A percentile compares a stretch with the other conserved stretches of the same genome.
Conservation (phyloP, 1,139 yeast species). For the Magnusiomyces magnusii region DNA sequence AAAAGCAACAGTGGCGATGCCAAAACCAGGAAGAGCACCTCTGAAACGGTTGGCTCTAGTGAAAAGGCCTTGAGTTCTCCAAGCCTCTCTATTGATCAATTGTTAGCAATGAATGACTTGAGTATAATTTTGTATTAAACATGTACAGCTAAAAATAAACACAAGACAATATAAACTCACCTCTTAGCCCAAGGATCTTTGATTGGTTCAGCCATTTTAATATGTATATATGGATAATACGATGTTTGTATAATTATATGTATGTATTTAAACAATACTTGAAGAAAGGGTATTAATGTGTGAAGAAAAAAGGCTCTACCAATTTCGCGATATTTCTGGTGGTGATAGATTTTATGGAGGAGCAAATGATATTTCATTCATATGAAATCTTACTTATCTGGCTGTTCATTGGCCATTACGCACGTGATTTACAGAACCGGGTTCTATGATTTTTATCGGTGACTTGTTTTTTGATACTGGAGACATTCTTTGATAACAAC, state of each 20-base stretch:
- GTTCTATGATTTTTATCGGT: too few species aligned
- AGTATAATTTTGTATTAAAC: background rate
- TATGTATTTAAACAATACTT: too few species aligned
- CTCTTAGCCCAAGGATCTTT: conserved; percentile 45
- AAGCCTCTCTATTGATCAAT: conserved; percentile 59
- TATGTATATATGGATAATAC: conserved; percentile 5
- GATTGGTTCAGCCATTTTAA: conserved; percentile 25
- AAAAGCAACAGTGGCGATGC: conserved; percentile 74
- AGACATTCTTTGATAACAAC: too few species aligned
- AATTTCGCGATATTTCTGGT: background rate
- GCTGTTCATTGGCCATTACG: background rate
- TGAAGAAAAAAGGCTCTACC: too few species aligned
- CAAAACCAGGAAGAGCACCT: conserved; percentile 77
- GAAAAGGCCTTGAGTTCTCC: conserved; percentile 85
- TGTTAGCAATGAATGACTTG: too few species aligned
- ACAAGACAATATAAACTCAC: conserved; percentile 33
- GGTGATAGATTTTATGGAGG: background rate
- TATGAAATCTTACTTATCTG: background rate
- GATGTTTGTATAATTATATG: conserved; percentile 2
- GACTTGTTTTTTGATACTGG: too few species aligned
- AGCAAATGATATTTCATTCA: background rate
- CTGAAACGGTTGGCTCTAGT: conserved; percentile 62
- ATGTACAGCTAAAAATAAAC: background rate
- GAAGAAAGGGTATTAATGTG: too few species aligned
- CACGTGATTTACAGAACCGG: conserved; percentile 1